A percentile compares a stretch with the other conserved stretches of the same genome.
These are phyloP conservation scores for Chimonanthus salicifolius DNA, from an alignment of 164 flowering plant species.

Conservation along the genomic window DNA sequence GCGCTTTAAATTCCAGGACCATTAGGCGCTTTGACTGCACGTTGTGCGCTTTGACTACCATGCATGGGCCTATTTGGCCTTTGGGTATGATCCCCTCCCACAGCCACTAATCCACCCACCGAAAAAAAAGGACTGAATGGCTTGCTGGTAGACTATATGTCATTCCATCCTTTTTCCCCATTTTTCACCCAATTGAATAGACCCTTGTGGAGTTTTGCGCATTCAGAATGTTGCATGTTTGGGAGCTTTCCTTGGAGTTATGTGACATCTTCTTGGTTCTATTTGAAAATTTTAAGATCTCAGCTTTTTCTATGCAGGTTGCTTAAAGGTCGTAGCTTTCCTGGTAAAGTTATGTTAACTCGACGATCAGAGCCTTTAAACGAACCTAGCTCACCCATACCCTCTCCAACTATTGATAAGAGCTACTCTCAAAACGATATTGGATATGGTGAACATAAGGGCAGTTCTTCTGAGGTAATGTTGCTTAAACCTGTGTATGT, in stretches of 20 bases:
- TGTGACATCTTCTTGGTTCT: background rate
- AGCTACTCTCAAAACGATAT: constrained; percentile 53
- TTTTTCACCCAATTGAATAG: background rate
- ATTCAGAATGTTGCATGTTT: background rate
- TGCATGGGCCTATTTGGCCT: no score
- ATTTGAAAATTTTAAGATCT: background rate
- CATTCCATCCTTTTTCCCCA: background rate
- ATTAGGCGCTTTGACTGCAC: no score
- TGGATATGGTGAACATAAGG: constrained; percentile 38
- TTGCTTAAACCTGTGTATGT: background rate
- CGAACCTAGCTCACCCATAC: constrained; percentile 24
- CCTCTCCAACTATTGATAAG: constrained; percentile 41
- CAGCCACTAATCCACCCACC: no score
- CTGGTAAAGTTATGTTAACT: constrained; percentile 83
- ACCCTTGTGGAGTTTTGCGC: background rate
- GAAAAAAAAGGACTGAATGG: background rate
- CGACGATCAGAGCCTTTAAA: constrained; percentile 59
- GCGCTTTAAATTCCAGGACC: no score
- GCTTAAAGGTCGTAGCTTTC: constrained; percentile 90
- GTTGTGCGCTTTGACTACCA: no score
- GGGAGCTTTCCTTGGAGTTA: no score
- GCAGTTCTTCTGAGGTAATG: constrained; percentile 48
- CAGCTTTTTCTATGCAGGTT: constrained; percentile 36
- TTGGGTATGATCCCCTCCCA: no score
- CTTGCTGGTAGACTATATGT: background rate